phyloP scores from a whole-genome alignment of 441 rosid species.

The Croton laevigatus region DNA sequence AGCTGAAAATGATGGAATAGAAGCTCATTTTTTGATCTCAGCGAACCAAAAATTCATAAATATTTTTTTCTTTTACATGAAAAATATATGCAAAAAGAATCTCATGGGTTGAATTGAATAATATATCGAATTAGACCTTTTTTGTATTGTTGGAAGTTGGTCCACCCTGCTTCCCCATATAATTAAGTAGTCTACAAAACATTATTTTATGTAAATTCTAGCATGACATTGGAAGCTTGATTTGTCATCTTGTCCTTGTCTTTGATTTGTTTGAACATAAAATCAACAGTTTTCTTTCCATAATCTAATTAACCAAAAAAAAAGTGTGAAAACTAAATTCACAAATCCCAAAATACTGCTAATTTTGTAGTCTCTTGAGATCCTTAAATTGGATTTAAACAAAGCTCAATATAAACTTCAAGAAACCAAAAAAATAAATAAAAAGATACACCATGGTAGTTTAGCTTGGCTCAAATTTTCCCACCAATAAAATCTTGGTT shows the following conservation, averaged over 20 bases:
- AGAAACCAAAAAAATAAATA: conserved; percentile 7
- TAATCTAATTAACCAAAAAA: neutral
- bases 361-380: conserved; percentile 35
- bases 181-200: conserved; percentile 13
- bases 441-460: conserved; percentile 22
- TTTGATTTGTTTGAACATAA: conserved; percentile 24
- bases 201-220: neutral
- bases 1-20: conserved; percentile 28
- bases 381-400: conserved; percentile 29
- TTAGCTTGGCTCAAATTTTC: conserved; percentile 12
- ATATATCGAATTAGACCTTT: conserved; percentile 16
- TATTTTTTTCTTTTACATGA: neutral
- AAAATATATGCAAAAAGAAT: conserved; percentile 10
- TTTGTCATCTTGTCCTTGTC: conserved; percentile 44
- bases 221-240: conserved; percentile 29
- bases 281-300: conserved; percentile 6
- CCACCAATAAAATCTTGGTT: conserved; percentile 16
- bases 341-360: conserved; percentile 27
- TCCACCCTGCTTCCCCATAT: conserved; percentile 15
- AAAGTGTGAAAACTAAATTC: conserved; percentile 24
- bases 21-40: conserved; percentile 29
- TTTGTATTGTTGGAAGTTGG: conserved; percentile 29
- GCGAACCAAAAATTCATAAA: conserved; percentile 6
- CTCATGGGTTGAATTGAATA: conserved; percentile 15
- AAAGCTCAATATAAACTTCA: conserved; percentile 15